These are phyloP conservation scores for Posidonia australis DNA, from an alignment of 106 monocot species.

Conservation along the genomic window DNA sequence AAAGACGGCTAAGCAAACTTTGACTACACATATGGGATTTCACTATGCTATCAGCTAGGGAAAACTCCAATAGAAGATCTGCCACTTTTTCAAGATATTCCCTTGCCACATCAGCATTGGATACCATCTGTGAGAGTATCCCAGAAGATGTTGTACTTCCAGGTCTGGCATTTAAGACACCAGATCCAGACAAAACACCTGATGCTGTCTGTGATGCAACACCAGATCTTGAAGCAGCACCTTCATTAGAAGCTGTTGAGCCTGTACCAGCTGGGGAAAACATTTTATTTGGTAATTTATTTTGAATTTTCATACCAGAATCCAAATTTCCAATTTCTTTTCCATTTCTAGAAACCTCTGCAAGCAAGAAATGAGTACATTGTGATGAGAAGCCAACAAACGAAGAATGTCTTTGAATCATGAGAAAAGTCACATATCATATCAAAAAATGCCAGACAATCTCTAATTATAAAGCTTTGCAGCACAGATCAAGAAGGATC, in stretches of 20 bases:
- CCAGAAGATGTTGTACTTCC: slow-evolving; percentile 78
- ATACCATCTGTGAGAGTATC: slow-evolving; percentile 65
- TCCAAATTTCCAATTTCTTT: slow-evolving; percentile 47
- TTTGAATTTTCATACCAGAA: slow-evolving; percentile 14
- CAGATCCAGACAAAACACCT: slow-evolving; percentile 79
- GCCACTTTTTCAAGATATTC: slow-evolving; percentile 83
- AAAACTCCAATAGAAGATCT: slow-evolving; percentile 66
- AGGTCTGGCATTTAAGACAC: slow-evolving; percentile 65
- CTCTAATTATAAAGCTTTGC: too few relatives aligned
- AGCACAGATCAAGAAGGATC: too few relatives aligned
- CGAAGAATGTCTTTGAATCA: not conserved
- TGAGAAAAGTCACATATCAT: not conserved
- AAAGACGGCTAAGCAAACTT: slow-evolving; percentile 55
- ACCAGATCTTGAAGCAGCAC: slow-evolving; percentile 45
- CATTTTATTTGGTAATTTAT: slow-evolving; percentile 29
- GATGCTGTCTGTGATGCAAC: slow-evolving; percentile 66
- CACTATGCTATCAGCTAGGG: slow-evolving; percentile 47
- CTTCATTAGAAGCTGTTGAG: slow-evolving; percentile 36
- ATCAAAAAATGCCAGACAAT: not conserved
- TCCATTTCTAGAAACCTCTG: slow-evolving; percentile 61
- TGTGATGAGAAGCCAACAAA: not conserved
- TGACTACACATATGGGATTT: slow-evolving; percentile 58
- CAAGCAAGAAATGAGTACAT: slow-evolving; percentile 5
- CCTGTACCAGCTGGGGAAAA: slow-evolving; percentile 8
- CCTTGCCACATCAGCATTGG: slow-evolving; percentile 70